These are phyloP conservation scores for Suillus placidus DNA, from an alignment of 768 basidiomycete genomes.

Conservation along the genomic window DNA sequence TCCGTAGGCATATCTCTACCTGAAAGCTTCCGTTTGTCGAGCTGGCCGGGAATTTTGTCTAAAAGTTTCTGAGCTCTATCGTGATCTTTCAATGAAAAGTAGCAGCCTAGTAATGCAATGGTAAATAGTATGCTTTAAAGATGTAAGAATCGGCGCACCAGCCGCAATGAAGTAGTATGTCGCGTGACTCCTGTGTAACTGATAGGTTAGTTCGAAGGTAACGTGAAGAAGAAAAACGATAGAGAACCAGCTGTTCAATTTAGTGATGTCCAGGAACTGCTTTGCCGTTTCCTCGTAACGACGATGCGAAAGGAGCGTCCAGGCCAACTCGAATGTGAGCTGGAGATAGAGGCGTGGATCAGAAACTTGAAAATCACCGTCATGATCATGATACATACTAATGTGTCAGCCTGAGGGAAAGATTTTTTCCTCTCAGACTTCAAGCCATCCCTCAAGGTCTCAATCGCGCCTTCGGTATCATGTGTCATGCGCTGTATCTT, in stretches of 20 bases:
- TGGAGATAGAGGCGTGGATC: conserved; percentile 25
- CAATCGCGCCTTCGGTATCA: conserved; percentile 67
- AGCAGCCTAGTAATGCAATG: conserved; percentile 50
- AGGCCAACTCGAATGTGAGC: conserved; percentile 79
- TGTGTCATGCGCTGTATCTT: conserved; percentile 75
- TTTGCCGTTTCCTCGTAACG: conserved; percentile 70
- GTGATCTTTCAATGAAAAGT: conserved; percentile 57
- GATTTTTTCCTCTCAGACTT: conserved; percentile 49
- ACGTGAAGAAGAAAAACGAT: background rate
- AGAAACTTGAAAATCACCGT: background rate
- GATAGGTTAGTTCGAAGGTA: background rate
- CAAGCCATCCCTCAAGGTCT: conserved; percentile 60
- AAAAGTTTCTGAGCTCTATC: conserved; percentile 62
- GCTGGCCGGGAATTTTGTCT: conserved; percentile 59
- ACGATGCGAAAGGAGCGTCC: conserved; percentile 68
- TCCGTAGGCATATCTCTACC: conserved; percentile 78
- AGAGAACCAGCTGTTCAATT: conserved; percentile 68
- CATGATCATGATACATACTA: conserved; percentile 44
- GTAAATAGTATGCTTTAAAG: conserved; percentile 1
- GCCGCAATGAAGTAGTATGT: conserved; percentile 81
- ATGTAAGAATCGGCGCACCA: conserved; percentile 35
- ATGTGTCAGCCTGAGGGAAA: conserved; percentile 73
- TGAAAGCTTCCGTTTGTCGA: conserved; percentile 62
- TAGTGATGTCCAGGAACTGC: conserved; percentile 62
- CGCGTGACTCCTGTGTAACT: conserved; percentile 62